These are phyloP conservation scores for Paracorniculantispora psalliotae DNA, from an alignment of 2,329 filamentous ascomycete genomes.

Conservation along the genomic window DNA sequence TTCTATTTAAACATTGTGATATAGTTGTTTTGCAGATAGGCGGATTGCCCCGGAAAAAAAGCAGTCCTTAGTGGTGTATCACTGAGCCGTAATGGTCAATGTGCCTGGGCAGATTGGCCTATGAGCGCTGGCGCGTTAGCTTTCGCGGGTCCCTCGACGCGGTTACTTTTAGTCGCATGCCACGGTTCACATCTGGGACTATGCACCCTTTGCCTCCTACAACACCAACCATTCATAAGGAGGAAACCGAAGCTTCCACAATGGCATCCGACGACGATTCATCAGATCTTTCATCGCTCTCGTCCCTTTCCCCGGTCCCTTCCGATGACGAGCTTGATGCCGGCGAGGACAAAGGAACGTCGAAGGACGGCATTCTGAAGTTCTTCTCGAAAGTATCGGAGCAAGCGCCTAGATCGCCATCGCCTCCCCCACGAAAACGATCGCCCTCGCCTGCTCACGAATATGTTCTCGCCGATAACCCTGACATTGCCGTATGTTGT, in stretches of 20 bases:
- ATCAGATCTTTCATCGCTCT: constrained; percentile 58
- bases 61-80: constrained; percentile 5
- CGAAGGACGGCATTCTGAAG: constrained; percentile 59
- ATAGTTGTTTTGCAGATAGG: background rate
- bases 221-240: constrained; percentile 27
- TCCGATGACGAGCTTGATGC: constrained; percentile 49
- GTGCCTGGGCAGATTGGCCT: constrained; percentile 6
- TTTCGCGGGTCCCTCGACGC: constrained; percentile 26
- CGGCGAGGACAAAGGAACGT: constrained; percentile 24
- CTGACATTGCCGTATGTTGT: constrained; percentile 80
- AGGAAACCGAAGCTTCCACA: constrained; percentile 28
- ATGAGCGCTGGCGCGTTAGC: constrained; percentile 14
- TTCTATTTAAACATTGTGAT: background rate
- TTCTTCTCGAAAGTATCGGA: constrained; percentile 59
- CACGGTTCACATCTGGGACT: constrained; percentile 10
- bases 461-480: constrained; percentile 83
- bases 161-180: constrained; percentile 16
- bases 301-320: constrained; percentile 41
- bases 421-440: constrained; percentile 69
- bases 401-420: constrained; percentile 49
- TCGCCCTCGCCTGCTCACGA: constrained; percentile 86
- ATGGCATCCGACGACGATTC: constrained; percentile 59
- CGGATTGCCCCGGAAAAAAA: background rate
- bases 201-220: constrained; percentile 24
- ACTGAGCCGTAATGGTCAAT: background rate